A percentile compares a stretch with the other conserved stretches of the same genome.
Evolutionary conservation across 2,329 filamentous ascomycete genomes (phyloP).

Genomic region (Colletotrichum horii): DNA sequence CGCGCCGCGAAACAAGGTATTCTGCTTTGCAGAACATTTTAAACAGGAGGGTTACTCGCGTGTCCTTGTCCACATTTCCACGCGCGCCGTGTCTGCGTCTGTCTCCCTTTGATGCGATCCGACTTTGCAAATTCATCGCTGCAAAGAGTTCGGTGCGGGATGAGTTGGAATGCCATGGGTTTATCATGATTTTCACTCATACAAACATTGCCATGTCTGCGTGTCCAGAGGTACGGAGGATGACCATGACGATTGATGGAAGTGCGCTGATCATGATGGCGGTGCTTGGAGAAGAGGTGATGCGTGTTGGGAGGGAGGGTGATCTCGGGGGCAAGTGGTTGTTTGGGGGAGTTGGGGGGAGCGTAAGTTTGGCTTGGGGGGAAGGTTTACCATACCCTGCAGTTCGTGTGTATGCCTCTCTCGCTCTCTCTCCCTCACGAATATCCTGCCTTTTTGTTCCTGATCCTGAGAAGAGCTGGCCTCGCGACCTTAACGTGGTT

Average conservation of each 20-base stretch:
- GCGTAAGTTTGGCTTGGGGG: slow-evolving; percentile 16
- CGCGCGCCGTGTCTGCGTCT: slow-evolving; percentile 1
- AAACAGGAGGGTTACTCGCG: slow-evolving; percentile 22
- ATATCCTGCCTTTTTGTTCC: background rate
- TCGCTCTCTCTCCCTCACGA: background rate
- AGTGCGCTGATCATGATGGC: background rate
- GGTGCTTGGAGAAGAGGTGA: background rate
- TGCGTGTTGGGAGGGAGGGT: background rate
- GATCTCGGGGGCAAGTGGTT: background rate
- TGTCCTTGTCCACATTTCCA: slow-evolving; percentile 22
- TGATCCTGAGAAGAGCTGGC: background rate
- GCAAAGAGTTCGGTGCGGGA: slow-evolving; percentile 14
- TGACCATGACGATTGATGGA: background rate
- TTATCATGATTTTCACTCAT: slow-evolving; percentile 22
- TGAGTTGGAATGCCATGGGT: slow-evolving; percentile 14
- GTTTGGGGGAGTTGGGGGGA: background rate
- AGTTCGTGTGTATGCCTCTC: slow-evolving; percentile 1
- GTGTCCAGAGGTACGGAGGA: background rate
- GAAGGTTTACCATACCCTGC: slow-evolving; percentile 22
- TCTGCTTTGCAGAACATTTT: slow-evolving; percentile 21
- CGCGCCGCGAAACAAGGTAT: slow-evolving; percentile 18
- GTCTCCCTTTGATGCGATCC: slow-evolving; percentile 10
- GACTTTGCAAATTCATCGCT: slow-evolving; percentile 24
- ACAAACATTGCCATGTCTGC: slow-evolving; percentile 17
- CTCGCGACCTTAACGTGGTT: slow-evolving; percentile 20